Evolutionary conservation across 805 yeast genomes (phyloP).

Genomic region (Metschnikowia similis): DNA sequence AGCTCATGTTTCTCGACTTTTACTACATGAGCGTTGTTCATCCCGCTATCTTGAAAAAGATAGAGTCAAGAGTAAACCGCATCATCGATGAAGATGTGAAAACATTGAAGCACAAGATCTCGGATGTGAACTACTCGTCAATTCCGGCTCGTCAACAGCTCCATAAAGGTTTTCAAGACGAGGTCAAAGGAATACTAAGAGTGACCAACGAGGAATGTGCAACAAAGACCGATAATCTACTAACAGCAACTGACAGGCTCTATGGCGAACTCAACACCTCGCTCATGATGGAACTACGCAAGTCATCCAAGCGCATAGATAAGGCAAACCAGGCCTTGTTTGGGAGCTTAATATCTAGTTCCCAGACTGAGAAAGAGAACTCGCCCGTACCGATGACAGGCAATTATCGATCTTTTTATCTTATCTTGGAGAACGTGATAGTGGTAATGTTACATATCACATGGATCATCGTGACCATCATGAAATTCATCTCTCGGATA

Average conservation of each 20-base stretch:
- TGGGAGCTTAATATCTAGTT: constrained; percentile 18
- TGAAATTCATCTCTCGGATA: constrained; percentile 29
- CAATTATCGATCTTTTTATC: constrained; percentile 39
- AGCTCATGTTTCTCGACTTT: constrained; percentile 2
- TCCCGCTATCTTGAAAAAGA: constrained; percentile 8
- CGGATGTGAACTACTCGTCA: constrained; percentile 28
- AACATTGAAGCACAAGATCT: constrained; percentile 10
- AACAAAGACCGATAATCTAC: constrained; percentile 53
- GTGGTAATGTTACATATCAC: constrained; percentile 48
- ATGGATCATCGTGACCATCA: constrained; percentile 55
- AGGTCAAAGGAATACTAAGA: constrained; percentile 32
- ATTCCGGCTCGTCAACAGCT: constrained; percentile 33
- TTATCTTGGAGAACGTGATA: constrained; percentile 47
- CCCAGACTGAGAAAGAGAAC: constrained; percentile 14
- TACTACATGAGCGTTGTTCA: constrained; percentile 9
- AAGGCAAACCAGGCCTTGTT: constrained; percentile 35
- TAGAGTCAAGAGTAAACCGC: constrained; percentile 1
- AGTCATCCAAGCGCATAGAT: constrained; percentile 47
- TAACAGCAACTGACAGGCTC: constrained; percentile 62
- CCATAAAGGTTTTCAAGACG: constrained; percentile 30
- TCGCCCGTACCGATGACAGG: constrained; percentile 25
- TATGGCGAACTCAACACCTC: constrained; percentile 74
- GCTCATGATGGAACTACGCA: constrained; percentile 55
- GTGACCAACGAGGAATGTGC: constrained; percentile 43
- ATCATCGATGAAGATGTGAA: constrained; percentile 6